Conservation (phyloP, 495 filamentous ascomycete species). For the Penicillium parvum region DNA sequence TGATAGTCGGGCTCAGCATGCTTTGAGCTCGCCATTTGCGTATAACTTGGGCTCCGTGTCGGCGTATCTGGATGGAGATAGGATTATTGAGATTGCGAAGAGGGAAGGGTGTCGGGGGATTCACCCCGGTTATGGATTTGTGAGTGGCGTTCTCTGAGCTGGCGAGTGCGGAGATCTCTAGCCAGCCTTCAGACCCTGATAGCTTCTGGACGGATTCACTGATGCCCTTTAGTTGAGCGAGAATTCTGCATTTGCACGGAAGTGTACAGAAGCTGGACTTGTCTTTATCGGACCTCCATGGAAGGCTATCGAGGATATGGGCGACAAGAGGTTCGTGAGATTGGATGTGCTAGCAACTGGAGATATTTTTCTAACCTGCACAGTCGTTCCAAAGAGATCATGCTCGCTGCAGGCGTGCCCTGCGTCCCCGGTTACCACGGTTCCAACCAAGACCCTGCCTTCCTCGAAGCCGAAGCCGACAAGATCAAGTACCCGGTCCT, state of each 20-base stretch:
- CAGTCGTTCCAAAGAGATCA: conserved; percentile 85
- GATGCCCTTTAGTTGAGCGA: conserved; percentile 58
- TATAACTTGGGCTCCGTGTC: conserved; percentile 76
- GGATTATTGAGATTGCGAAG: conserved; percentile 84
- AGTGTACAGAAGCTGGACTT: conserved; percentile 85
- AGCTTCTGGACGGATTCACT: neutral
- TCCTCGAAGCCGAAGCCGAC: conserved; percentile 68
- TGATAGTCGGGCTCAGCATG: conserved; percentile 84
- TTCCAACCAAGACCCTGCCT: conserved; percentile 66
- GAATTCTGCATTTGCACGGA: conserved; percentile 84
- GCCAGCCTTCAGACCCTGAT: neutral
- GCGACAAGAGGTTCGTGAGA: conserved; percentile 66
- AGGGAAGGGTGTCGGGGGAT: conserved; percentile 80
- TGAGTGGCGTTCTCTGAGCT: conserved; percentile 34
- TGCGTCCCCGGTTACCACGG: conserved; percentile 98
- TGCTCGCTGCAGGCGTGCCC: conserved; percentile 87
- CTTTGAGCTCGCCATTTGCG: conserved; percentile 73
- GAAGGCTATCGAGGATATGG: conserved; percentile 94
- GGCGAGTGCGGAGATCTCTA: too few relatives aligned
- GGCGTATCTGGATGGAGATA: conserved; percentile 88
- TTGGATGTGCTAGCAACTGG: too few relatives aligned
- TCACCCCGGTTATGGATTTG: conserved; percentile 96
- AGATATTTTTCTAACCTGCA: too few relatives aligned
- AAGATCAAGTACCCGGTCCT: conserved; percentile 89
- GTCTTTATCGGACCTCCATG: conserved; percentile 93